phyloP scores from a whole-genome alignment of 805 yeast genomes.

The Metschnikowia proteae region DNA sequence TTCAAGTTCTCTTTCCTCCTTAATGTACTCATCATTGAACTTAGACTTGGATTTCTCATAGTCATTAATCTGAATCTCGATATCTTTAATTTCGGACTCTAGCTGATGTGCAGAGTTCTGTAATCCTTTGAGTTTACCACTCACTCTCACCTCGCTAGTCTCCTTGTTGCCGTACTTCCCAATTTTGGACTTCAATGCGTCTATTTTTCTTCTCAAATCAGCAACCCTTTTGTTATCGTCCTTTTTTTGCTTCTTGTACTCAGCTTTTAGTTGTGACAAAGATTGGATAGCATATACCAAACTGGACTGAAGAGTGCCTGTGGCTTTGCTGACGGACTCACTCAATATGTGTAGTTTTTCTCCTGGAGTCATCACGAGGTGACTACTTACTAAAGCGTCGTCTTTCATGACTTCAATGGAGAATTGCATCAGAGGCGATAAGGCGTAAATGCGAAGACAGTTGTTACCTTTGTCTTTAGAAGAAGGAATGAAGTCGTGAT shows the following conservation, averaged over 20 bases:
- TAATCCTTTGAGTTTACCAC: slow-evolving; percentile 38
- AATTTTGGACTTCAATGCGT: slow-evolving; percentile 28
- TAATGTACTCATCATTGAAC: slow-evolving; percentile 15
- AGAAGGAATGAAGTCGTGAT: slow-evolving; percentile 11
- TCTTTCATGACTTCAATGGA: slow-evolving; percentile 28
- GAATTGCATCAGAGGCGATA: slow-evolving; percentile 36
- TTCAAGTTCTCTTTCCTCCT: slow-evolving; percentile 20
- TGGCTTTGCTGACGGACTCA: slow-evolving; percentile 21
- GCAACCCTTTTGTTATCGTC: slow-evolving; percentile 36
- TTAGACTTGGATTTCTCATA: slow-evolving; percentile 13
- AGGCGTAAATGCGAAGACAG: slow-evolving; percentile 31
- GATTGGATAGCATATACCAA: slow-evolving; percentile 29
- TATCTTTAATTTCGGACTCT: slow-evolving; percentile 31
- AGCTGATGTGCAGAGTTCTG: slow-evolving; percentile 38
- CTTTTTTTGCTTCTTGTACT: slow-evolving; percentile 31
- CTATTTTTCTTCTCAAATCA: slow-evolving; percentile 34
- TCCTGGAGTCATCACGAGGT: slow-evolving; percentile 29
- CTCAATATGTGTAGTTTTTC: not conserved
- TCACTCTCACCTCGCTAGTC: slow-evolving; percentile 27
- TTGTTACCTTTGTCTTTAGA: slow-evolving; percentile 6
- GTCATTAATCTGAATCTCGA: slow-evolving; percentile 19
- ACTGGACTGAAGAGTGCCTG: slow-evolving; percentile 32
- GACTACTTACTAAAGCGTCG: slow-evolving; percentile 18
- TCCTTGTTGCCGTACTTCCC: slow-evolving; percentile 26
- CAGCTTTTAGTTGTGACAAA: slow-evolving; percentile 21